Percentiles rank a stretch among this genome's conserved stretches.
phyloP scores from a whole-genome alignment of 2,329 filamentous ascomycete species.

The Stagonosporopsis vannaccii region DNA sequence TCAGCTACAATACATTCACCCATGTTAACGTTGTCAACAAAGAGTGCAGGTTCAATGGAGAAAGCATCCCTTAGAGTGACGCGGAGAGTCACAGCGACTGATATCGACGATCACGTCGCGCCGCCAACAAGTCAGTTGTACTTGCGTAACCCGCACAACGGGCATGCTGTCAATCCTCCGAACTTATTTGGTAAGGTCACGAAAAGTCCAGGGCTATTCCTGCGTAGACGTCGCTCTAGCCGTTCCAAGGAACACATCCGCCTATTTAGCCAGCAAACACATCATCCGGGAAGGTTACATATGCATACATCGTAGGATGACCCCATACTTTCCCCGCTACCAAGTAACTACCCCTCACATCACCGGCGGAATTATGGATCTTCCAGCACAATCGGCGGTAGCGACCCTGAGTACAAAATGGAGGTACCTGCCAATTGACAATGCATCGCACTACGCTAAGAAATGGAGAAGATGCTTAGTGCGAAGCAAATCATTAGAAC shows the following conservation, averaged over 20 bases:
- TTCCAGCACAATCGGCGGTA: constrained; percentile 2
- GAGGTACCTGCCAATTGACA: neutral
- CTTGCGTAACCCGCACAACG: neutral
- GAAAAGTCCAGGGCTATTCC: neutral
- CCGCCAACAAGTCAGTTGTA: constrained; percentile 7
- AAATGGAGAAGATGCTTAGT: constrained; percentile 2
- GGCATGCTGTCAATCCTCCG: constrained; percentile 1
- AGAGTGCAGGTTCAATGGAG: no score
- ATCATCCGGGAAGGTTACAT: constrained; percentile 7
- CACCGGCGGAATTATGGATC: constrained; percentile 6
- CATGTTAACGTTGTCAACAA: neutral
- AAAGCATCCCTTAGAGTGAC: neutral
- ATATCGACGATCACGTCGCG: neutral
- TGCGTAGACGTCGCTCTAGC: constrained; percentile 11
- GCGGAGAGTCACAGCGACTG: neutral
- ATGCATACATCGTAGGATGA: neutral
- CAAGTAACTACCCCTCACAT: constrained; percentile 13
- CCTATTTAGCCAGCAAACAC: constrained; percentile 12
- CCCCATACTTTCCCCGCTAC: constrained; percentile 13
- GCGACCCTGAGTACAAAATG: constrained; percentile 9
- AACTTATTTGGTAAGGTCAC: constrained; percentile 6
- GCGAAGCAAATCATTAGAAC: neutral
- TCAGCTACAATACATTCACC: no score
- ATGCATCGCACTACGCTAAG: neutral
- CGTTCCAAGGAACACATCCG: neutral